Evolutionary conservation across 129 eudicot species (phyloP).

Genomic region (Tagetes erecta): DNA sequence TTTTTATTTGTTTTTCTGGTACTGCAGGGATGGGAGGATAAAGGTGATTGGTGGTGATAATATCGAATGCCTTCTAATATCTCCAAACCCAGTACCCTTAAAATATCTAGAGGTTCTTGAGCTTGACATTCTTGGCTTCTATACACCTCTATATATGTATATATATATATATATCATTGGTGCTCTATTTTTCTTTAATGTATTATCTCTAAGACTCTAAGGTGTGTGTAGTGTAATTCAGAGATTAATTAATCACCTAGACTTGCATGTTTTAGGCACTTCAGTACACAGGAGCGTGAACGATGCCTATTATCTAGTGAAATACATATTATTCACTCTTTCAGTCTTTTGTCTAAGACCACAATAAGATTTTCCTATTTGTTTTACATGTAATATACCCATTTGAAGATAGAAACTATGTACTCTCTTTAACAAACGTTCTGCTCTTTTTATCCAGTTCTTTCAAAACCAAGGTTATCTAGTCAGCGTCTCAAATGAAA

Average conservation of each 20-base stretch:
- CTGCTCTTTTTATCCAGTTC: slow-evolving; percentile 56
- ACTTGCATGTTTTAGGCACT: slow-evolving; percentile 20
- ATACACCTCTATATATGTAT: neutral
- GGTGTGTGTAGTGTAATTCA: neutral
- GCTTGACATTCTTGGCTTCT: slow-evolving; percentile 28
- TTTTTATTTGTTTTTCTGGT: slow-evolving; percentile 25
- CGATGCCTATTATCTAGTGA: slow-evolving; percentile 5
- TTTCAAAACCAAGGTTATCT: slow-evolving; percentile 82
- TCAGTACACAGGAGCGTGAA: slow-evolving; percentile 5
- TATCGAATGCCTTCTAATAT: slow-evolving; percentile 60
- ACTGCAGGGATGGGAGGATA: slow-evolving; percentile 59
- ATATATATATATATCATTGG: slow-evolving; percentile 9
- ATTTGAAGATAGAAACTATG: neutral
- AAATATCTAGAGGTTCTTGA: slow-evolving; percentile 57
- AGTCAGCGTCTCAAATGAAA: slow-evolving; percentile 74
- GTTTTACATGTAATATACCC: slow-evolving; percentile 20
- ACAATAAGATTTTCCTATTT: neutral
- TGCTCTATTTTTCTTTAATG: neutral
- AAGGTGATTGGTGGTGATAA: slow-evolving; percentile 66
- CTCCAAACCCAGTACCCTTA: slow-evolving; percentile 47
- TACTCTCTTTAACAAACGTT: slow-evolving; percentile 23
- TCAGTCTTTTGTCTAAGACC: neutral
- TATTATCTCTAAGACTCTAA: too few relatives aligned
- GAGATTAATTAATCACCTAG: slow-evolving; percentile 3
- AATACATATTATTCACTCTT: neutral